Evolutionary conservation across 1,284 basidiomycete genomes (phyloP), one percentile per base, ranked within the genome.

Genomic region (Cutaneotrichosporon sp.): DNA sequence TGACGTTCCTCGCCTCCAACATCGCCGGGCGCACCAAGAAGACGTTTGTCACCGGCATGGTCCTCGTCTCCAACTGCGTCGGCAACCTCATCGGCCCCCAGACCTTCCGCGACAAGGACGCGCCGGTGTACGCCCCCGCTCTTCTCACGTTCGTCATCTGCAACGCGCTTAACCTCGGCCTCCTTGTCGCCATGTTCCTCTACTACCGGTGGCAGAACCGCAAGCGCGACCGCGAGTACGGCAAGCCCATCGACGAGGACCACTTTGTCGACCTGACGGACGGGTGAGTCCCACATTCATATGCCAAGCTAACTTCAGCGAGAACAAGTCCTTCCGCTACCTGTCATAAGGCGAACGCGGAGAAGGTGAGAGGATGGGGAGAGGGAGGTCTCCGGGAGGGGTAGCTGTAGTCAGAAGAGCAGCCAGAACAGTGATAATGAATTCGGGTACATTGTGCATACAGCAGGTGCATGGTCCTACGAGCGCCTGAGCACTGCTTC

Each of bases 11-110:
- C 43, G 18, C 53, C 24, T 42, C 62, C 20, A 63, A 59, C 29
- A 57, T 69, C 22, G 67, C 62, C 14, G 68, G 68, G 13, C 62
- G 68, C 20, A 70, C 68, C 0, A 70, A 70, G 63, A 70, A 68
- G 56, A 65, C 63, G 5, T 56, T 60, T 13, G 59, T 51, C 20
- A 58, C 60, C 24, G 68, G 56, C 47, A 29, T 68, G 22, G 54
- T 59, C 51, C 62, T 70, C 50, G 14, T 60, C 24, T 62, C 42
- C 50, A 14, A 45, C 33, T 58, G 53, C 13, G 47, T 51, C 2
- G 63, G 63, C 20, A 62, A 59, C 51, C 57, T 65, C 31, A 56
- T 55, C 25, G 63, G 63, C 3, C 56, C 57, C 22, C 63, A 65
- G 60, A 57, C 54, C 3, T 65, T 65, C 57, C 47, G 56, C 27